Base-by-base conservation (phyloP, 2,329 filamentous ascomycete genomes). In the Basipetospora sp. region DNA sequence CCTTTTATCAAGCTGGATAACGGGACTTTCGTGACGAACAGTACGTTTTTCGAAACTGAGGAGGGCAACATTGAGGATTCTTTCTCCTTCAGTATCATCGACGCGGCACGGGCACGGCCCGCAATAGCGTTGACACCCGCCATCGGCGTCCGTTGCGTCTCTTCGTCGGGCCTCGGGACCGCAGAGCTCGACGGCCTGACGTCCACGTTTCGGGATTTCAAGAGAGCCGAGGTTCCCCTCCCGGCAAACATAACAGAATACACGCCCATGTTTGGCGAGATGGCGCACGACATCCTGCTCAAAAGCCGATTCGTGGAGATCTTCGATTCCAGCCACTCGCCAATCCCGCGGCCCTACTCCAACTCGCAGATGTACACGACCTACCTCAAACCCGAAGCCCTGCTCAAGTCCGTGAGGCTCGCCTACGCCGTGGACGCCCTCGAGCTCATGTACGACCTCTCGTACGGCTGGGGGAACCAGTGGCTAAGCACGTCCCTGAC, bases 71-170 rank as follows among this genome's bases (percentile, higher is more conserved):
- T 19, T 15, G 18, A 31, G 8, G 17, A 14, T 6, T 10, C 13
- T 9, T 4, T 14, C 4, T 4, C 8, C 32, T 4, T 6, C 22
- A 25, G 22, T 6, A 25, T 25, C 6, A 6, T 25, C 6, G 22
- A 25, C 6, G 22, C 22, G 22, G 22, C 22, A 13, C 29, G 13
- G 8, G n/a, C 16, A n/a, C n/a, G n/a, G n/a, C n/a, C n/a, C n/a
- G n/a, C n/a, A 14, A 5, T 36, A 13, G 25, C 22, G 4, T 26
- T 39, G 17, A 36, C 41, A 6, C 17, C 26, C 11, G 32, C 41
- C n/a, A 42, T 42, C 20, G 41, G 41, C 20, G 33, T 42, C 28
- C 41, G 41, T 8, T 42, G 41, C 28, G 36, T 39, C 13, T 14
- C 19, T 16, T 29, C 33, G n/a, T 42, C 41, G 16, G 32, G 10